Conservation (phyloP, 129 eudicot genomes). For the sunflower (Helianthus annuus) region DNA sequence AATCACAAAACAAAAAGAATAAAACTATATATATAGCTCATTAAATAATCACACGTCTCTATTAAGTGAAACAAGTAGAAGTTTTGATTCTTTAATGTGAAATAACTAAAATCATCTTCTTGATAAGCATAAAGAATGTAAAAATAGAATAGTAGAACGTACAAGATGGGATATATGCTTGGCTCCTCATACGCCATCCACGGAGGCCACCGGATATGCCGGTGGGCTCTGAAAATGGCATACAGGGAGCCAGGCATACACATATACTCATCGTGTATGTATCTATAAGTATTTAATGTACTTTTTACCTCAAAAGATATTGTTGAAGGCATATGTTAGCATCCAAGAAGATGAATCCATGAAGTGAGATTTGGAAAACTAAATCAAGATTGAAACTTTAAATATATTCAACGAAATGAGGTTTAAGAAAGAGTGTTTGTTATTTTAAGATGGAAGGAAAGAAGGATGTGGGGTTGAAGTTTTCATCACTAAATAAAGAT, state of each 20-base stretch:
- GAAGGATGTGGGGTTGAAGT: constrained; percentile 29
- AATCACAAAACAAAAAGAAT: constrained; percentile 7
- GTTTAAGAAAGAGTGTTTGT: constrained; percentile 8
- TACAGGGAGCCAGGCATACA: constrained; percentile 99
- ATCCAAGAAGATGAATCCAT: constrained; percentile 25
- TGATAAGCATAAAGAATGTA: constrained; percentile 2
- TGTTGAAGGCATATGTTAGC: constrained; percentile 28
- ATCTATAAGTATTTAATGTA: constrained; percentile 11
- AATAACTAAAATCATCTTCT: constrained; percentile 10
- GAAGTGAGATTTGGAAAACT: constrained; percentile 13
- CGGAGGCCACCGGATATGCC: constrained; percentile 56
- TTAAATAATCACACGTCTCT: constrained; percentile 4
- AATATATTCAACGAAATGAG: not conserved
- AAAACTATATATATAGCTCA: not conserved
- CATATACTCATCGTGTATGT: constrained; percentile 32
- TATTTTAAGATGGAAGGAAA: constrained; percentile 23
- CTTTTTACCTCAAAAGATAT: constrained; percentile 26
- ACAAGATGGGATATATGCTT: constrained; percentile 63
- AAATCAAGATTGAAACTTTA: constrained; percentile 23
- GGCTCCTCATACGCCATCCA: constrained; percentile 99
- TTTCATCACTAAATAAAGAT: constrained; percentile 32
- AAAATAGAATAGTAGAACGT: not conserved
- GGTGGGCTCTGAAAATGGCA: constrained; percentile 87
- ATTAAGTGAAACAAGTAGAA: not conserved
- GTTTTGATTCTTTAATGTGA: not conserved